phyloP scores from a whole-genome alignment of 306 rosid species.

The Morella rubra region DNA sequence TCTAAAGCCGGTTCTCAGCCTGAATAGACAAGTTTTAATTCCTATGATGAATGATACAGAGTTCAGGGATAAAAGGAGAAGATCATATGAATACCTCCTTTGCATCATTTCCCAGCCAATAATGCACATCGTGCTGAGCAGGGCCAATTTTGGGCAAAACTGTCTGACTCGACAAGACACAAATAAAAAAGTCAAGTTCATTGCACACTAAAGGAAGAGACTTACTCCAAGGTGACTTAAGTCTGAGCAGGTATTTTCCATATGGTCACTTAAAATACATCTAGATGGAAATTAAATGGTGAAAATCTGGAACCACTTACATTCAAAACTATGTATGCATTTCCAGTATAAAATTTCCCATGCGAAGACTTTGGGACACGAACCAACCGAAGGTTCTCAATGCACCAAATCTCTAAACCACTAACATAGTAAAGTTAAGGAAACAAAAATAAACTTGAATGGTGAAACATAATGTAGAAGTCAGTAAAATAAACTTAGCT shows the following conservation, averaged over 20 bases:
- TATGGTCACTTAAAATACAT: constrained; percentile 11
- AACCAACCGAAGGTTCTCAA: constrained; percentile 70
- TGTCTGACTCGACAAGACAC: constrained; percentile 60
- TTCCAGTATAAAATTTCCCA: constrained; percentile 80
- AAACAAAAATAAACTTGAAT: constrained; percentile 36
- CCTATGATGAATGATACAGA: background rate
- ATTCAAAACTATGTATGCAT: constrained; percentile 76
- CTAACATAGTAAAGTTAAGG: constrained; percentile 55
- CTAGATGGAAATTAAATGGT: constrained; percentile 28
- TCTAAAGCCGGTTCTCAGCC: constrained; percentile 4
- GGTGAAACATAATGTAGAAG: constrained; percentile 15
- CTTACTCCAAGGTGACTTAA: background rate
- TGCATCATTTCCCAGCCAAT: constrained; percentile 77
- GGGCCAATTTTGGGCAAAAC: constrained; percentile 56
- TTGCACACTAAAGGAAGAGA: constrained; percentile 14
- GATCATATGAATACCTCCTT: constrained; percentile 46
- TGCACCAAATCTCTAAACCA: constrained; percentile 92
- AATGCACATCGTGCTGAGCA: constrained; percentile 81
- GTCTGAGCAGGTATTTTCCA: background rate
- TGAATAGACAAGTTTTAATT: background rate
- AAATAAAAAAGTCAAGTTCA: constrained; percentile 28
- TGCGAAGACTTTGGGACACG: constrained; percentile 58
- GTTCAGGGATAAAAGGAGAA: constrained; percentile 9
- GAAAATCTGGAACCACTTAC: constrained; percentile 45
- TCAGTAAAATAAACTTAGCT: constrained; percentile 9